Evolutionary conservation across 208 protist species (phyloP), one percentile per base, ranked within the genome.

Genomic region (Trypanosoma melophagium): DNA sequence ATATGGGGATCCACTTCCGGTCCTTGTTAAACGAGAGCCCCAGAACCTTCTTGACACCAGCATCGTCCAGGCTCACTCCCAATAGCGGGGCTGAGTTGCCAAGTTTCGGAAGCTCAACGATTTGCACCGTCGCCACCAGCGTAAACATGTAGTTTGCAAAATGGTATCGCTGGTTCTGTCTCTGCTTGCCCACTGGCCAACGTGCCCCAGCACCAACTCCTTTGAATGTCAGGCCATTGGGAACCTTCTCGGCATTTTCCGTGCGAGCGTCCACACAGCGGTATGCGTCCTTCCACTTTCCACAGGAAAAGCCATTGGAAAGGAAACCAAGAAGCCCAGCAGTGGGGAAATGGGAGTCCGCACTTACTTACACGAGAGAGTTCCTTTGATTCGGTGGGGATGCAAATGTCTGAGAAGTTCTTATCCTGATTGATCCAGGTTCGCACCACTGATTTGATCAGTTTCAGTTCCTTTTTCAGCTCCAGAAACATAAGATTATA

Each of bases 141-240:
- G 63, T 69, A 31, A 69, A 69, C 14, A 31, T 12, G 13, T 35
- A 21, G 21, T 58, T 69, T 28, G 63, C 40, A 49, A 60, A 58
- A 3, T 52, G 24, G 40, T 69, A 69, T 12, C 35, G 31, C n/a
- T 60, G 63, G 25, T 69, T 56, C 63, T 69, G 63, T 16, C 63
- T 52, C 40, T 69, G 63, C 8, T 38, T 60, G 9, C 52, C 21
- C 3, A 69, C 63, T 17, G 63, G 63, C 63, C 63, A 69, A 8
- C 31, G 1, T 38, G 50, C 53, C 9, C 59, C 44, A 5, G 7
- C 25, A 28, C n/a, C n/a, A 16, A 9, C 14, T 13, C 59, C 59
- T 10, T 5, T 53, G 17, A 64, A 53, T 14, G 53, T n/a, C 10
- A 64, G 1, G 8, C 59, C 59, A 9, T 19, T 31, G 4, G n/a